Evolutionary conservation across 176 grass and related monocot species (phyloP).

Genomic region (Musa itinerans): DNA sequence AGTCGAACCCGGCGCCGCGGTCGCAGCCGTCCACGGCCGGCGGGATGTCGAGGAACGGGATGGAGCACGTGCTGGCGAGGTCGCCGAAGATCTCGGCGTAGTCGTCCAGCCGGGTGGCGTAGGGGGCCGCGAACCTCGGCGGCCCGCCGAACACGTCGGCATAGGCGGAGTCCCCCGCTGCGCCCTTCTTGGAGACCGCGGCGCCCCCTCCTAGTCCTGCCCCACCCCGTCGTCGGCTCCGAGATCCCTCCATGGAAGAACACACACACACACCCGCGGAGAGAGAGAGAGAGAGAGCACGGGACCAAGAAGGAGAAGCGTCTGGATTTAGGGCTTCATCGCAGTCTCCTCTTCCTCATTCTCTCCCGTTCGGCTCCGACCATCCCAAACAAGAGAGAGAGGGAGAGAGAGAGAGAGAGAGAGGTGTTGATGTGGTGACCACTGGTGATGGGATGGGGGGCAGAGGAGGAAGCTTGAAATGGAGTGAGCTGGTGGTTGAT

Average conservation of each 20-base stretch:
- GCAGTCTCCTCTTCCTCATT: neutral
- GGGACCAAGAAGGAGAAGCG: neutral
- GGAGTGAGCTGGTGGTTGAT: too few relatives aligned
- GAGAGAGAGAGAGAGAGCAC: neutral
- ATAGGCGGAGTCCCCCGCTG: constrained; percentile 29
- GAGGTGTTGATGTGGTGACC: too few relatives aligned
- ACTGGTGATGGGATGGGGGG: too few relatives aligned
- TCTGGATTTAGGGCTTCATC: neutral
- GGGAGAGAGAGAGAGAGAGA: neutral
- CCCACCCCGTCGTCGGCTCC: constrained; percentile 23
- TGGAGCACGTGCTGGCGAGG: constrained; percentile 65
- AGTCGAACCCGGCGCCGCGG: constrained; percentile 24
- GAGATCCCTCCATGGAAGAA: constrained; percentile 18
- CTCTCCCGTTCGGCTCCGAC: constrained; percentile 6
- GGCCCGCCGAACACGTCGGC: constrained; percentile 67
- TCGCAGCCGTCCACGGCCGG: constrained; percentile 6
- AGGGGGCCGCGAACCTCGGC: constrained; percentile 32
- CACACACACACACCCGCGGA: neutral
- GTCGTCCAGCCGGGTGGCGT: constrained; percentile 28
- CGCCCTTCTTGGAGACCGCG: neutral
- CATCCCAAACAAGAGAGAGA: neutral
- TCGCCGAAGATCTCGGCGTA: constrained; percentile 78
- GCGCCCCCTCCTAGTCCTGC: constrained; percentile 14
- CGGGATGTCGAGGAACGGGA: constrained; percentile 76
- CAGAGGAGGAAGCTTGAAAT: neutral